Percentiles rank a stretch among this genome's conserved stretches.
Evolutionary conservation across 805 yeast genomes (phyloP).

Genomic region (Cyberlindnera mississippiensis): DNA sequence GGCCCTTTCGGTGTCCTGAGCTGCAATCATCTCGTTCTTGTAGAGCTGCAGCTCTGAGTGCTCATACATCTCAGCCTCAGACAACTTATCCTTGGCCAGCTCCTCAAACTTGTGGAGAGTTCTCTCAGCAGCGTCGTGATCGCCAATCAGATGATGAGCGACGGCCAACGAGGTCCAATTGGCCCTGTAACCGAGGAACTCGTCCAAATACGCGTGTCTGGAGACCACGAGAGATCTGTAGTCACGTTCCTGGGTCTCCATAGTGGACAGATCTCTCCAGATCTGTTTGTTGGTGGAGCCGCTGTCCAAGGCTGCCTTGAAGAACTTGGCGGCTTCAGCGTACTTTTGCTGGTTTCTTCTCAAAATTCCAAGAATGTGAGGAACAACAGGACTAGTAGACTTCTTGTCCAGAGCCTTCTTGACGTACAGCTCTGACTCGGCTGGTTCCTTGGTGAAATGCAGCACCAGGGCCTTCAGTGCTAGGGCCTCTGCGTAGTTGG

Average conservation of each 20-base stretch:
- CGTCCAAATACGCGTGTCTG: slow-evolving; percentile 65
- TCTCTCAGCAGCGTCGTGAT: slow-evolving; percentile 62
- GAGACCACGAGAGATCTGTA: slow-evolving; percentile 57
- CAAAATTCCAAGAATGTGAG: slow-evolving; percentile 84
- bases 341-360: slow-evolving; percentile 68
- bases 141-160: slow-evolving; percentile 74
- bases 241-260: slow-evolving; percentile 79
- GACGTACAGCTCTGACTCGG: slow-evolving; percentile 62
- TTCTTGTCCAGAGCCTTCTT: slow-evolving; percentile 57
- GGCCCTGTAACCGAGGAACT: slow-evolving; percentile 77
- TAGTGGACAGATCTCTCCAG: slow-evolving; percentile 72
- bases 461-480: slow-evolving; percentile 80
- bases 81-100: slow-evolving; percentile 61
- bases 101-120: slow-evolving; percentile 76
- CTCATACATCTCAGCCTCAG: slow-evolving; percentile 67
- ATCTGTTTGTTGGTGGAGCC: slow-evolving; percentile 78
- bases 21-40: slow-evolving; percentile 68
- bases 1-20: slow-evolving; percentile 36
- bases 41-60: slow-evolving; percentile 77
- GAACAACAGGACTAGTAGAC: slow-evolving; percentile 61
- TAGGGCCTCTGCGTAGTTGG: slow-evolving; percentile 72
- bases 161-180: slow-evolving; percentile 88
- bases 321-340: slow-evolving; percentile 74
- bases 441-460: slow-evolving; percentile 50
- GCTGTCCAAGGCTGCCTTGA: slow-evolving; percentile 66